Conservation (phyloP, 2,329 filamentous ascomycete genomes). For the Parastagonospora nodorum region DNA sequence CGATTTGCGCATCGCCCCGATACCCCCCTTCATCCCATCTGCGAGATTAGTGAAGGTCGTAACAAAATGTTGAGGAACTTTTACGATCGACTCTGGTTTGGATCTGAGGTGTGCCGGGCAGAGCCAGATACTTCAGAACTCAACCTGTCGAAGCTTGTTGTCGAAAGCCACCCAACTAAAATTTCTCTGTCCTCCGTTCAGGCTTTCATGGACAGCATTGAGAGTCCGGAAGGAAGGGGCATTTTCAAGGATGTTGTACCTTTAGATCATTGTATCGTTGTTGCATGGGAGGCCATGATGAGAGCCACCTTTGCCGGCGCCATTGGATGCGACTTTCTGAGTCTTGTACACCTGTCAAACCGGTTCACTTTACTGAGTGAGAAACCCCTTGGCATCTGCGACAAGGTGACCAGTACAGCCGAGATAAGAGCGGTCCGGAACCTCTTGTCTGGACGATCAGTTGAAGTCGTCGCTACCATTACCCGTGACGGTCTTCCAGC, state of each 20-base stretch:
- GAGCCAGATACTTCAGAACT: constrained; percentile 82
- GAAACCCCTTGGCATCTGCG: constrained; percentile 92
- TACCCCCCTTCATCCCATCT: constrained; percentile 95
- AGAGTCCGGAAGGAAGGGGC: constrained; percentile 94
- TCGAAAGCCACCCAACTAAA: constrained; percentile 82
- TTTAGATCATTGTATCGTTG: constrained; percentile 99
- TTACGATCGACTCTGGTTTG: constrained; percentile 98
- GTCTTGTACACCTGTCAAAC: constrained; percentile 95
- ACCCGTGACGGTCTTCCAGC: constrained; percentile 80
- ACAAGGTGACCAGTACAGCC: constrained; percentile 88
- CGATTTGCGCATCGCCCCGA: constrained; percentile 94
- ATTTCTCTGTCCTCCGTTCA: constrained; percentile 99
- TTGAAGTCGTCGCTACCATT: constrained; percentile 98
- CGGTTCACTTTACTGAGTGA: constrained; percentile 97
- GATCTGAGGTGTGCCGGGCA: constrained; percentile 80
- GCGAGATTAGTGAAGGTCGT: constrained; percentile 91
- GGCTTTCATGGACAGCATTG: constrained; percentile 94
- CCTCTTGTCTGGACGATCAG: constrained; percentile 98
- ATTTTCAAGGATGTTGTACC: constrained; percentile 93
- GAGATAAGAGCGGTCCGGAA: constrained; percentile 98
- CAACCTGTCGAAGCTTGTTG: constrained; percentile 89
- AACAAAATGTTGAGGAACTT: constrained; percentile 99
- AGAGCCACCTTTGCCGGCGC: constrained; percentile 98
- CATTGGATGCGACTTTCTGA: constrained; percentile 94
- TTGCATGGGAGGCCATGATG: constrained; percentile 98